A percentile compares a stretch with the other conserved stretches of the same genome.
These are phyloP conservation scores for Micractinium sp. DNA, from an alignment of 139 green algal species.

Conservation along the genomic window DNA sequence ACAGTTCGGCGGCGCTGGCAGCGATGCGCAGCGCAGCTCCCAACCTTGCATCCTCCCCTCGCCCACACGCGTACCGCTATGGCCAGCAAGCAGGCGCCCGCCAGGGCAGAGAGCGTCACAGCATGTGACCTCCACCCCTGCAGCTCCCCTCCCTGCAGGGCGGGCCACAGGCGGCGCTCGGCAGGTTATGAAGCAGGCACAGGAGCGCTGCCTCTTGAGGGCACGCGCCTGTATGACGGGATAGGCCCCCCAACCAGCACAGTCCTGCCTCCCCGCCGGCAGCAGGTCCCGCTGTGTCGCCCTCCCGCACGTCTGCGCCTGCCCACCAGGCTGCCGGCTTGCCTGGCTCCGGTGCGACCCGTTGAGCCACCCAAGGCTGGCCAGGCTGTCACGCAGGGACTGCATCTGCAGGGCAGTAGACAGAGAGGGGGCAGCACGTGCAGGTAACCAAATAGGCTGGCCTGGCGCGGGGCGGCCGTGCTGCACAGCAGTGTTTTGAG, in stretches of 20 bases:
- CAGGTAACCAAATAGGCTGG: neutral
- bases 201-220: neutral
- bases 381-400: neutral
- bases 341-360: neutral
- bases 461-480: neutral
- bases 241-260: neutral
- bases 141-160: neutral
- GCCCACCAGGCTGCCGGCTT: neutral
- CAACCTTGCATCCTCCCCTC: neutral
- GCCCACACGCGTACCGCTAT: neutral
- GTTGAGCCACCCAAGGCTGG: neutral
- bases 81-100: neutral
- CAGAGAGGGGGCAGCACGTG: neutral
- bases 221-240: too few species aligned
- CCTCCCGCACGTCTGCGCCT: neutral
- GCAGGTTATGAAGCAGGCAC: neutral
- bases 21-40: neutral
- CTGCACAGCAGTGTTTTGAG: neutral
- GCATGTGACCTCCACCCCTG: slow-evolving; percentile 1
- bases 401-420: neutral
- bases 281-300: neutral
- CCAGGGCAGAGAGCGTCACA: neutral
- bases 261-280: too few species aligned
- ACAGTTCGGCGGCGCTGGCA: too few species aligned
- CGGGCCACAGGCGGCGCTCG: too few species aligned